These are phyloP conservation scores for Kwoniella shandongensis DNA, from an alignment of 768 basidiomycete genomes.

Conservation along the genomic window DNA sequence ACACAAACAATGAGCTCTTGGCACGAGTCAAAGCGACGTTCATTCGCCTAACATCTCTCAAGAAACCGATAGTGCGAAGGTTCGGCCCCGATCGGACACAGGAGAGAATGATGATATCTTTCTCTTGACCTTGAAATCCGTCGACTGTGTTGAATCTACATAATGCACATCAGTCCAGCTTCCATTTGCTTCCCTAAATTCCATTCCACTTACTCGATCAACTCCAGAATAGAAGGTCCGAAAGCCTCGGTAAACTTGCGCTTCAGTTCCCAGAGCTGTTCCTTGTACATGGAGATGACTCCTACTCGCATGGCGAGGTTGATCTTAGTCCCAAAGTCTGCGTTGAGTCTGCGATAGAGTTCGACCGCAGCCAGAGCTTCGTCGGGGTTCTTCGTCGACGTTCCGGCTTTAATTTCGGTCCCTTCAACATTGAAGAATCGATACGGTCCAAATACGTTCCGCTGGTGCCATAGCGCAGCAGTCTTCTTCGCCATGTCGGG, in stretches of 20 bases:
- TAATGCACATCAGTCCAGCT: not conserved
- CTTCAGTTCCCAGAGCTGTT: constrained; percentile 75
- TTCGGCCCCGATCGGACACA: constrained; percentile 91
- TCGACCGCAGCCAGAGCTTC: constrained; percentile 76
- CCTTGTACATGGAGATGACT: constrained; percentile 91
- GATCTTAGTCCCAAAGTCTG: constrained; percentile 59
- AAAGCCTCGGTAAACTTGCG: constrained; percentile 69
- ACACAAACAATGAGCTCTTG: constrained; percentile 86
- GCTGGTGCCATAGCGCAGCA: constrained; percentile 76
- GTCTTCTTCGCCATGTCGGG: constrained; percentile 85
- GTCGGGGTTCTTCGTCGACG: constrained; percentile 71
- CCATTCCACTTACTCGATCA: constrained; percentile 63
- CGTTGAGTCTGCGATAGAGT: constrained; percentile 69
- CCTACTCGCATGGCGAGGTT: constrained; percentile 64
- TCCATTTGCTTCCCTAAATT: not conserved
- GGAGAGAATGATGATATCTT: constrained; percentile 95
- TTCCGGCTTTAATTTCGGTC: constrained; percentile 64
- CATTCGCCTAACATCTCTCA: constrained; percentile 85
- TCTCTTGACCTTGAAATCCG: constrained; percentile 99
- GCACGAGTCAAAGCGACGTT: constrained; percentile 99
- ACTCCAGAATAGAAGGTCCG: constrained; percentile 66
- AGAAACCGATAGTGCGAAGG: constrained; percentile 79
- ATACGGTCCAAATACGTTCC: constrained; percentile 77
- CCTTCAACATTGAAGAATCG: constrained; percentile 84
- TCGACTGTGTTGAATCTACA: constrained; percentile 87